Conservation (phyloP, 306 rosid species). For the Rosa multiflora region DNA sequence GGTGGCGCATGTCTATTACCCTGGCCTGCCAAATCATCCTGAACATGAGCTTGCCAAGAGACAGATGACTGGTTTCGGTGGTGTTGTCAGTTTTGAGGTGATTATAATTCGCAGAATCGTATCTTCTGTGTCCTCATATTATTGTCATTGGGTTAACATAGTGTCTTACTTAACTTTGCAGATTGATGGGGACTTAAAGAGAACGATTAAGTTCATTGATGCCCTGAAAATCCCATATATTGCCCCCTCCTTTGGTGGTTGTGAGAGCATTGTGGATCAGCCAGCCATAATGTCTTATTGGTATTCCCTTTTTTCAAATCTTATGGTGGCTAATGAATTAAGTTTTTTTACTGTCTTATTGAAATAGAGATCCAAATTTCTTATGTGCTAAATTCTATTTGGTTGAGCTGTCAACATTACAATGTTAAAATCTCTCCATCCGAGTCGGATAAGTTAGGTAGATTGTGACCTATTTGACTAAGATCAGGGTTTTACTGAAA, state of each 20-base stretch:
- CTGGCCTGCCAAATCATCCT: constrained; percentile 90
- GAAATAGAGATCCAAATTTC: background rate
- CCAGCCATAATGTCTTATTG: constrained; percentile 96
- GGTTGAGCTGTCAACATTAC: background rate
- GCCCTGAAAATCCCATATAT: constrained; percentile 88
- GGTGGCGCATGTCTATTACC: constrained; percentile 90
- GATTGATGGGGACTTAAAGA: constrained; percentile 73
- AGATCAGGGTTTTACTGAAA: background rate
- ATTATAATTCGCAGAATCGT: constrained; percentile 8
- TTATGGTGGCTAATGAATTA: background rate
- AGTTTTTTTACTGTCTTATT: background rate
- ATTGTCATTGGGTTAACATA: background rate
- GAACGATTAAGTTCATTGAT: constrained; percentile 73
- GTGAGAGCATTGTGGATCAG: constrained; percentile 97
- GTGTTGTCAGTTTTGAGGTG: constrained; percentile 97
- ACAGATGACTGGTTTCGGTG: constrained; percentile 98
- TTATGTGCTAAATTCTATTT: background rate
- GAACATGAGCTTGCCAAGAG: constrained; percentile 84
- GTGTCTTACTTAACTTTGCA: constrained; percentile 34
- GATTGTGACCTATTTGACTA: background rate
- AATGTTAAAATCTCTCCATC: background rate
- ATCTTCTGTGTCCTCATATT: background rate
- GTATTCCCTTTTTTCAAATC: constrained; percentile 33
- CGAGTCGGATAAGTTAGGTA: background rate
- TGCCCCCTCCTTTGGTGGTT: constrained; percentile 97